Evolutionary conservation across 176 grass and related monocot species (phyloP), one percentile per base, ranked within the genome.

Genomic region (Musa troglodytarum): DNA sequence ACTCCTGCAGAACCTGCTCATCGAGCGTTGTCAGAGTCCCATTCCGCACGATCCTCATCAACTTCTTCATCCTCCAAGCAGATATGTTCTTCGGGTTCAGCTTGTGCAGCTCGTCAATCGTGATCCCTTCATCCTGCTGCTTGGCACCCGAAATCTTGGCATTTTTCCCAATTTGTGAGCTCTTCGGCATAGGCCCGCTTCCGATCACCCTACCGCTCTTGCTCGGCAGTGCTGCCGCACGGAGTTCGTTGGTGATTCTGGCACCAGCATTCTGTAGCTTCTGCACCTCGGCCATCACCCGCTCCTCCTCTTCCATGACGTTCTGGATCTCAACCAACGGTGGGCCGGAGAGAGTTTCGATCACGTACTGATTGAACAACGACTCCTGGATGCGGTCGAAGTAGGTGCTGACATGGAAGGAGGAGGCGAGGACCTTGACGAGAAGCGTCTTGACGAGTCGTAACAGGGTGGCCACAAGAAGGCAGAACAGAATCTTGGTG

Each of bases 371-470:
- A 83, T 95, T 95, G 88, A 99, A 99, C 29, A 99, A 65, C 12
- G 96, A 83, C 51, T 99, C 96, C 73, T 95, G 96, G 62, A 99
- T 99, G 58, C 91, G 66, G 80, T 95, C 96, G 82, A 99, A 99
- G 83, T 99, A 99, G 59, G 90, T 99, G 78, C 91, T 94, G 34
- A 99, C 96, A 86, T 99, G 96, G 88, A 95, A 99, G 59, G 86
- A 89, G 1, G 90, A 87, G 2, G 96, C 96, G 19, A 99, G 81
- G 61, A 99, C 91, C 91, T 99, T 99, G 84, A 95, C 78, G 59
- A 99, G 78, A 77, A 97, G 79, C 34, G 91, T 99, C 78, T 92
- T 99, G 17, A 95, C 53, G 53, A 99, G 96, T 20, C 96, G 85
- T 51, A 92, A 75, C 15, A 92, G 34, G 17, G 86, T 92, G 76